Percentiles rank a stretch among this genome's conserved stretches.
Conservation (phyloP, 2,329 filamentous ascomycete genomes). For the Fusarium phyllophilum region DNA sequence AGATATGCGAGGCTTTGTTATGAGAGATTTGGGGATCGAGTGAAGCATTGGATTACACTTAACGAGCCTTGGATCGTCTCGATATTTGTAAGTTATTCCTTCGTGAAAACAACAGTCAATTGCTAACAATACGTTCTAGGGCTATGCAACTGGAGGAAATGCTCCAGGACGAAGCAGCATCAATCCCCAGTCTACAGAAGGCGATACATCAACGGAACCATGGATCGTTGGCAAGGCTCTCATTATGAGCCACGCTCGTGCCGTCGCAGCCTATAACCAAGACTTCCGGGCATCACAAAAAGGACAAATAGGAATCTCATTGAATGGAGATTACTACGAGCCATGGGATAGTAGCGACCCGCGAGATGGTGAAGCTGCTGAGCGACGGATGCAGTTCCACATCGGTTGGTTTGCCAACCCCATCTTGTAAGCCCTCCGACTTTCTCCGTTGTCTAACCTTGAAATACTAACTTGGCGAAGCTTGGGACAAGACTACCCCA, state of each 20-base stretch:
- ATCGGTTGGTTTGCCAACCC: slow-evolving; percentile 55
- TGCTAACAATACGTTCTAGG: slow-evolving; percentile 12
- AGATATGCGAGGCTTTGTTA: slow-evolving; percentile 51
- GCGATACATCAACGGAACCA: slow-evolving; percentile 50
- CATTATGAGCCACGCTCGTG: slow-evolving; percentile 51
- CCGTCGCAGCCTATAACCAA: slow-evolving; percentile 46
- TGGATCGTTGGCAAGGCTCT: slow-evolving; percentile 51
- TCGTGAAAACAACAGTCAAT: rapidly evolving
- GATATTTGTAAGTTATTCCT: slow-evolving; percentile 41
- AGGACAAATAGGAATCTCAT: slow-evolving; percentile 49
- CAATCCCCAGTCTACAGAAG: slow-evolving; percentile 41
- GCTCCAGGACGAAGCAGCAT: slow-evolving; percentile 48
- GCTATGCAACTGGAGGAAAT: slow-evolving; percentile 49
- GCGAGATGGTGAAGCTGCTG: slow-evolving; percentile 45
- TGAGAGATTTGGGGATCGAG: slow-evolving; percentile 54
- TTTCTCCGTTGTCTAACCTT: neutral
- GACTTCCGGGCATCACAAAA: slow-evolving; percentile 46
- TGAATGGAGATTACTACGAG: slow-evolving; percentile 54
- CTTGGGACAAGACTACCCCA: slow-evolving; percentile 48
- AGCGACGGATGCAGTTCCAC: slow-evolving; percentile 51
- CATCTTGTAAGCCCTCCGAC: slow-evolving; percentile 42
- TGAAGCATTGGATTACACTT: slow-evolving; percentile 53
- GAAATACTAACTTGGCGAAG: slow-evolving; percentile 1
- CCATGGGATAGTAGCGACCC: slow-evolving; percentile 47
- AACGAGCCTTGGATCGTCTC: slow-evolving; percentile 55